These are phyloP conservation scores for Gonium pectorale DNA, from an alignment of 139 green algal species.

Conservation along the genomic window DNA sequence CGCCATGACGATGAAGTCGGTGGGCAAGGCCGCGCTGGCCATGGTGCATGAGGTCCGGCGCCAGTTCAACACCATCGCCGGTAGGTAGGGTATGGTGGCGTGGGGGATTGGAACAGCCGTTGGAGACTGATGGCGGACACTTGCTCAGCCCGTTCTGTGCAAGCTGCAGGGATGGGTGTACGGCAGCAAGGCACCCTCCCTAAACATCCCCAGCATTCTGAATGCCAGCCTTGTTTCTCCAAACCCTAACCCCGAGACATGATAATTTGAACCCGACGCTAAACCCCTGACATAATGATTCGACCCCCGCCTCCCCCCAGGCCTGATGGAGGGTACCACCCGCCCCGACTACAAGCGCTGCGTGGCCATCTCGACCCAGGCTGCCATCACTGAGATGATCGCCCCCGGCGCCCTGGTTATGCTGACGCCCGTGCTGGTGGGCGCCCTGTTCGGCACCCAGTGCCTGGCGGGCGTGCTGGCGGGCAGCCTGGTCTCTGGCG, in stretches of 20 bases:
- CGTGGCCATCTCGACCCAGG: conserved; percentile 94
- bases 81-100: too few relatives aligned
- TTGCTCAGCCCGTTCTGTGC: too few relatives aligned
- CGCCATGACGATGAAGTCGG: conserved; percentile 98
- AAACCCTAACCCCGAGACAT: too few relatives aligned
- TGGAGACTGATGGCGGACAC: too few relatives aligned
- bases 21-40: conserved; percentile 92
- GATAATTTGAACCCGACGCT: too few relatives aligned
- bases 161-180: too few relatives aligned
- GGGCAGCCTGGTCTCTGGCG: conserved; percentile 92
- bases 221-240: too few relatives aligned
- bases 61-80: conserved; percentile 95
- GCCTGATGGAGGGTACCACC: conserved; percentile 94
- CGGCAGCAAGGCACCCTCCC: too few relatives aligned
- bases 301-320: too few relatives aligned
- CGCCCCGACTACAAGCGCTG: conserved; percentile 90
- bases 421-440: conserved; percentile 88
- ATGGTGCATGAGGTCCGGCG: conserved; percentile 92
- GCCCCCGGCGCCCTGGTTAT: conserved; percentile 94
- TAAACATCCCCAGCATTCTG: too few relatives aligned
- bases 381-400: conserved; percentile 95
- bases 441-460: conserved; percentile 83
- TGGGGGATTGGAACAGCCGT: too few relatives aligned
- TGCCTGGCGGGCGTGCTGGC: conserved; percentile 89
- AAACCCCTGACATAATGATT: too few relatives aligned